A percentile compares a stretch with the other conserved stretches of the same genome.
Conservation (phyloP, 768 basidiomycete species). For the Hericium rajendrae region DNA sequence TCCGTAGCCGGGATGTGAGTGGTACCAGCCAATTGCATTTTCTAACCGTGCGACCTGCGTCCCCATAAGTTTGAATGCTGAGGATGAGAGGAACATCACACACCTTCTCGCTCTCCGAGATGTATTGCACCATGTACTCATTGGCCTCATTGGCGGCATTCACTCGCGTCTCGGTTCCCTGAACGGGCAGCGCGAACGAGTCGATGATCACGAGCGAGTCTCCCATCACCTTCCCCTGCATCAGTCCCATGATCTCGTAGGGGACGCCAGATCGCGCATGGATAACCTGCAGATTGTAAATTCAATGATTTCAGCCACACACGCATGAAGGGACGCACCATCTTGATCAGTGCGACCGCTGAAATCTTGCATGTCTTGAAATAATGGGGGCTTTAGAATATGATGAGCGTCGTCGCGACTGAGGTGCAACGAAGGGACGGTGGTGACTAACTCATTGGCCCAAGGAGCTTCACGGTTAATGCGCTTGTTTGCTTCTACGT, state of each 20-base stretch:
- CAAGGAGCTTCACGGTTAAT: conserved; percentile 71
- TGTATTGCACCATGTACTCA: conserved; percentile 97
- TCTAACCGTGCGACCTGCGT: conserved; percentile 72
- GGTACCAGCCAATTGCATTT: conserved; percentile 94
- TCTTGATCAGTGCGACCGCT: conserved; percentile 91
- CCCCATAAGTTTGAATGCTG: not conserved
- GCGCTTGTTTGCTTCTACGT: conserved; percentile 54
- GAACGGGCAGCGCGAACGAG: conserved; percentile 93
- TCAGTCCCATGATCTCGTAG: conserved; percentile 98
- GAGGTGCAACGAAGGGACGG: not conserved
- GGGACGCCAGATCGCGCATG: conserved; percentile 95
- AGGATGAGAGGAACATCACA: conserved; percentile 9
- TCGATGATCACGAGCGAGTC: conserved; percentile 83
- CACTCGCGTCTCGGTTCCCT: conserved; percentile 96
- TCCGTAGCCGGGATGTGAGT: conserved; percentile 97
- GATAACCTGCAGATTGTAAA: conserved; percentile 63
- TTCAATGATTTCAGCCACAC: conserved; percentile 4
- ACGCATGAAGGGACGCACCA: conserved; percentile 37
- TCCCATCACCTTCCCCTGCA: conserved; percentile 91
- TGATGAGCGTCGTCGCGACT: not conserved
- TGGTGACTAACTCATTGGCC: conserved; percentile 65
- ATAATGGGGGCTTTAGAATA: conserved; percentile 51
- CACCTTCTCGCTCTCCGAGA: conserved; percentile 73
- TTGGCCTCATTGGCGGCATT: conserved; percentile 94
- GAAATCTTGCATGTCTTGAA: conserved; percentile 93